Conservation (phyloP, 116 monocot species). For the Cymodocea nodosa region DNA sequence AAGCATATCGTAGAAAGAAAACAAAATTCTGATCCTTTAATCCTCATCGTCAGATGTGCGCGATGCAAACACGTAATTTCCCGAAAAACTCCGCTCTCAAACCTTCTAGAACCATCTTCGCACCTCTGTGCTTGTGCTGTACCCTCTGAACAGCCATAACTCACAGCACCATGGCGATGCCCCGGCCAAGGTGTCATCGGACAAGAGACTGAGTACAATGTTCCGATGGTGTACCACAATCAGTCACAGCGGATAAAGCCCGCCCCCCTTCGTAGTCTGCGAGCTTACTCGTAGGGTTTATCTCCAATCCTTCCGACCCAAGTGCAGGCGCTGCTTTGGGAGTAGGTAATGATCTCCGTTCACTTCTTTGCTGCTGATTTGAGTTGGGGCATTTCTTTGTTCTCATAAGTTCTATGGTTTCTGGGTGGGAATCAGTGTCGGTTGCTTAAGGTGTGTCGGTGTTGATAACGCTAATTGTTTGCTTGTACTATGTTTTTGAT, state of each 20-base stretch:
- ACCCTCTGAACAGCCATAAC: background rate
- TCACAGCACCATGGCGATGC: no score
- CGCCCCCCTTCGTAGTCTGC: background rate
- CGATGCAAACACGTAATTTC: no score
- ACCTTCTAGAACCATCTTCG: background rate
- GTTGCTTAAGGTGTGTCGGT: background rate
- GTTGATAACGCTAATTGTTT: background rate
- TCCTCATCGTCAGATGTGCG: no score
- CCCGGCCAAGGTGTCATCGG: background rate
- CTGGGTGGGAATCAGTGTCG: background rate
- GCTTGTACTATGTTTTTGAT: background rate
- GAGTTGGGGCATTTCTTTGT: background rate
- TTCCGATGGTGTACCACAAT: background rate
- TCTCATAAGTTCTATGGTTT: background rate
- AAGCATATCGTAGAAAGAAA: no score
- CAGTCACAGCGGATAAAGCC: background rate
- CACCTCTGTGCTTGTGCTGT: background rate
- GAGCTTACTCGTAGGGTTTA: conserved; percentile 1
- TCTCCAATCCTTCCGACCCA: background rate
- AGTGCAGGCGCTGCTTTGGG: background rate
- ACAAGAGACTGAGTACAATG: background rate
- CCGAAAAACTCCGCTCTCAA: no score
- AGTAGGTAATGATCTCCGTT: background rate
- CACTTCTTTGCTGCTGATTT: background rate
- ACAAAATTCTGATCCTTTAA: no score